phyloP scores from a whole-genome alignment of 306 rosid genomes.

The Ochetophila trinervis region DNA sequence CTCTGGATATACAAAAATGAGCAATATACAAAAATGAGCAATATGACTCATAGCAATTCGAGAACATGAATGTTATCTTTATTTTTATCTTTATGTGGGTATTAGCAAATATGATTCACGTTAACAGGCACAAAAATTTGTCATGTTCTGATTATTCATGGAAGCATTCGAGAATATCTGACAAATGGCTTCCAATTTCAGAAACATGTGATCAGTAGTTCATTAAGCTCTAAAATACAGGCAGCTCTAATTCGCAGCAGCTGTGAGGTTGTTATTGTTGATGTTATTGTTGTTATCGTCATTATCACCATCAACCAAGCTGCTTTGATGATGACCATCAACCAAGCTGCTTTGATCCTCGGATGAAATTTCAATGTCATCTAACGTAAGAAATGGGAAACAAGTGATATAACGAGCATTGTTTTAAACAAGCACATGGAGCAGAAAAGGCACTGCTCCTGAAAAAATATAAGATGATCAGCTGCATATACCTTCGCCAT shows the following conservation, averaged over 20 bases:
- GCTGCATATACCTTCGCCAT: constrained; percentile 52
- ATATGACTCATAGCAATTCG: background rate
- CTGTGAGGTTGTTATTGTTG: constrained; percentile 11
- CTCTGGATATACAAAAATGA: background rate
- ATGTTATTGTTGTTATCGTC: background rate
- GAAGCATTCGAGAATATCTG: constrained; percentile 24
- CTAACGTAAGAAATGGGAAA: constrained; percentile 26
- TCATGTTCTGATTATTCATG: constrained; percentile 32
- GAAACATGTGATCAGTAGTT: constrained; percentile 20
- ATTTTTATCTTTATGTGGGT: background rate
- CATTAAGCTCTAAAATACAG: constrained; percentile 13
- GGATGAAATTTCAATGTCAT: constrained; percentile 20
- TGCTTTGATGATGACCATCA: constrained; percentile 30
- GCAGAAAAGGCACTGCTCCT: background rate
- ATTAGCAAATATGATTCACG: constrained; percentile 22
- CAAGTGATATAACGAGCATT: constrained; percentile 8
- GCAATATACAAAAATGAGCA: background rate
- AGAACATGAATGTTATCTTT: constrained; percentile 22
- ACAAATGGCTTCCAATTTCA: constrained; percentile 23
- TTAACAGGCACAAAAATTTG: constrained; percentile 32
- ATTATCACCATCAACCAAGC: constrained; percentile 29
- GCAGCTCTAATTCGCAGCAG: constrained; percentile 40
- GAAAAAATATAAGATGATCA: background rate
- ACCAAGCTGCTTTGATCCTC: constrained; percentile 39
- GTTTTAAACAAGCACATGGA: constrained; percentile 1